Percentiles rank a stretch among this genome's conserved stretches.
Evolutionary conservation across 106 monocot species (phyloP).

Genomic region (Cymbidium sinense): DNA sequence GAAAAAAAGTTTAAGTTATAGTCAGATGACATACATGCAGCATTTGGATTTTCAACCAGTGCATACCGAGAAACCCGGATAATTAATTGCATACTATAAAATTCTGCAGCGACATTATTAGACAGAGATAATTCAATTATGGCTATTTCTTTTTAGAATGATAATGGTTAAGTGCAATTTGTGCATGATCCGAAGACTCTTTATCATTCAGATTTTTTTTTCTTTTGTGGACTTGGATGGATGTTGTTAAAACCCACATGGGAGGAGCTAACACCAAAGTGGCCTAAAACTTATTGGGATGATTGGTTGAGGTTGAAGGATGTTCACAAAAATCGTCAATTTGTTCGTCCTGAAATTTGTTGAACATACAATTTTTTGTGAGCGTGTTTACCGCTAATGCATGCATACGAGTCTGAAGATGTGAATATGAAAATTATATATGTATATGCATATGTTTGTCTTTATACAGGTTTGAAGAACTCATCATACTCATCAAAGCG

Average conservation of each 20-base stretch:
- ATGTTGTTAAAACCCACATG: slow-evolving; percentile 85
- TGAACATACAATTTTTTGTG: slow-evolving; percentile 99
- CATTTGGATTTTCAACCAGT: slow-evolving; percentile 81
- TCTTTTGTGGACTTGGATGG: slow-evolving; percentile 98
- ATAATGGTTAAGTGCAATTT: slow-evolving; percentile 87
- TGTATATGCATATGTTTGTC: too few species aligned
- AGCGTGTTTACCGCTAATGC: too few species aligned
- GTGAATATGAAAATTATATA: too few species aligned
- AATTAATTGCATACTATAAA: slow-evolving; percentile 92
- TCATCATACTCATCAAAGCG: too few species aligned
- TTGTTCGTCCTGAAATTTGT: slow-evolving; percentile 95
- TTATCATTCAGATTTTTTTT: slow-evolving; percentile 94
- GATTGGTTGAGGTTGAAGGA: slow-evolving; percentile 90
- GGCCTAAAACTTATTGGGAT: too few species aligned
- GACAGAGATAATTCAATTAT: slow-evolving; percentile 93
- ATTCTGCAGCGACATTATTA: slow-evolving; percentile 66
- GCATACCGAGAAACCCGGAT: slow-evolving; percentile 82
- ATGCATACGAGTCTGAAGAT: too few species aligned
- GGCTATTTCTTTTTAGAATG: too few species aligned
- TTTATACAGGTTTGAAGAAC: too few species aligned
- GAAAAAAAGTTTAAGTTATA: slow-evolving; percentile 73
- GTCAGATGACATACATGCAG: slow-evolving; percentile 87
- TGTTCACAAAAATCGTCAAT: slow-evolving; percentile 72
- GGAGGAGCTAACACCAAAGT: too few species aligned
- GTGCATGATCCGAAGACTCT: slow-evolving; percentile 79